Percentiles rank a stretch among this genome's conserved stretches.
Evolutionary conservation across 768 basidiomycete genomes (phyloP).

Genomic region (Cystobasidiopsis lactophilus): DNA sequence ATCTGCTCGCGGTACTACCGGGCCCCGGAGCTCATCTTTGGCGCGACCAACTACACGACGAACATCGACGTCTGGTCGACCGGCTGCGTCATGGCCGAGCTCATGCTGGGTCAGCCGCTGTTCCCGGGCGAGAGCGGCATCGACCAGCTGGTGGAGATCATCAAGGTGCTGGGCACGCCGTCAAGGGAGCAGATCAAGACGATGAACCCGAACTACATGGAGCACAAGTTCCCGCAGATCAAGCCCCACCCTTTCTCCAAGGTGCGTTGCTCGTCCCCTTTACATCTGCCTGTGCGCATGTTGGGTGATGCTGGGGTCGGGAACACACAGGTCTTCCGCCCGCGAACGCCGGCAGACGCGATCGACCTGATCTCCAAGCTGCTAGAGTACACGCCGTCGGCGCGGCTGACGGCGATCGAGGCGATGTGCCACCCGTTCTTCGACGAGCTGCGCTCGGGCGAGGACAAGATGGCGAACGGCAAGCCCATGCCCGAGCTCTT

Average conservation of each 20-base stretch:
- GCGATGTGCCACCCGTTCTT: constrained; percentile 78
- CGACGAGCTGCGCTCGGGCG: constrained; percentile 76
- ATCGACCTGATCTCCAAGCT: constrained; percentile 87
- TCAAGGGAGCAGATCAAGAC: constrained; percentile 99
- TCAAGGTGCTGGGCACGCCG: constrained; percentile 96
- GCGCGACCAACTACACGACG: constrained; percentile 97
- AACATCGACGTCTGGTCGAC: constrained; percentile 99
- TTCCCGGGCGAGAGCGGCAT: constrained; percentile 84
- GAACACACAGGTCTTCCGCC: constrained; percentile 64
- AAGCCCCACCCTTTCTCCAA: constrained; percentile 98
- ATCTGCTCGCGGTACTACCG: constrained; percentile 99
- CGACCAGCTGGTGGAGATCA: constrained; percentile 97
- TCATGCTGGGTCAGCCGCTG: constrained; percentile 95
- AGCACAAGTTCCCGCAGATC: constrained; percentile 99
- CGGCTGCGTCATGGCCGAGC: constrained; percentile 98
- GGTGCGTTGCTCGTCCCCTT: constrained; percentile 28
- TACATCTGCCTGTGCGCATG: no score
- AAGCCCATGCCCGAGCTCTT: constrained; percentile 87
- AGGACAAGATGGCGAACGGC: constrained; percentile 86
- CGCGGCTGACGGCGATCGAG: constrained; percentile 68
- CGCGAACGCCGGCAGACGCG: constrained; percentile 83
- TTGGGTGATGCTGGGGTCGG: background rate
- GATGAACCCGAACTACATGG: constrained; percentile 99
- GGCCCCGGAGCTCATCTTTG: constrained; percentile 96
- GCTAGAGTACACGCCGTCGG: constrained; percentile 91